Evolutionary conservation across 768 basidiomycete genomes (phyloP), one percentile per base, ranked within the genome.

Genomic region (Glaciozyma antarctica): DNA sequence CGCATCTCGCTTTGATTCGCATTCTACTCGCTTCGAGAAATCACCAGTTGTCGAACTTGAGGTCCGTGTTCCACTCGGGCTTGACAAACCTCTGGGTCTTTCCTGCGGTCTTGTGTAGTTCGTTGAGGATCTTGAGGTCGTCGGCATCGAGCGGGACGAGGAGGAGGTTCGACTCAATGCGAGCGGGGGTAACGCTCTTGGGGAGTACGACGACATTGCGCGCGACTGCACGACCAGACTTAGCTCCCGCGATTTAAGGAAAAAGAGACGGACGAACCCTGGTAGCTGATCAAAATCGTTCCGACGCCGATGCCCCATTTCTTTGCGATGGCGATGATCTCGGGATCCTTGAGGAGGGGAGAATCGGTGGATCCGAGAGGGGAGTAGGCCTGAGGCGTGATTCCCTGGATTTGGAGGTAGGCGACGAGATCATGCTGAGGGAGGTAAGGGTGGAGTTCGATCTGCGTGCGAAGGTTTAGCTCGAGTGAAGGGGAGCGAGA

Each of bases 181-280:
- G 84, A 60, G 80, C 76, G 61, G 82, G 79, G 8, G 84, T 88
- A 49, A 90, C 88, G 7, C 85, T 87, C 78, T 90, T 90, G 28
- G 87, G 81, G 47, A 90, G 78, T 32, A 88, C 88, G 45, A 88
- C 80, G 51, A 84, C 78, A 45, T 81, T 83, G 73, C 87, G 86
- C 17, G 81, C 79, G 60, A 87, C 85, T 85, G 72, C 6, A 7
- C 13, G n/a, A n/a, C n/a, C n/a, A n/a, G n/a, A n/a, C n/a, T n/a
- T n/a, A n/a, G n/a, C n/a, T n/a, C n/a, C n/a, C n/a, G n/a, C n/a
- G n/a, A n/a, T n/a, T n/a, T n/a, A 41, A 61, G 62, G 22, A 64
- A 28, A 34, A 53, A 44, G 28, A 16, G 41, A n/a, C 30, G 3
- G 30, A 77, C 44, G 86, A 78, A 72, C 86, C 86, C 70, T 88